A percentile compares a stretch with the other conserved stretches of the same genome.
phyloP scores from a whole-genome alignment of 2,329 filamentous ascomycete genomes.

The Rhynchosporium agropyri region DNA sequence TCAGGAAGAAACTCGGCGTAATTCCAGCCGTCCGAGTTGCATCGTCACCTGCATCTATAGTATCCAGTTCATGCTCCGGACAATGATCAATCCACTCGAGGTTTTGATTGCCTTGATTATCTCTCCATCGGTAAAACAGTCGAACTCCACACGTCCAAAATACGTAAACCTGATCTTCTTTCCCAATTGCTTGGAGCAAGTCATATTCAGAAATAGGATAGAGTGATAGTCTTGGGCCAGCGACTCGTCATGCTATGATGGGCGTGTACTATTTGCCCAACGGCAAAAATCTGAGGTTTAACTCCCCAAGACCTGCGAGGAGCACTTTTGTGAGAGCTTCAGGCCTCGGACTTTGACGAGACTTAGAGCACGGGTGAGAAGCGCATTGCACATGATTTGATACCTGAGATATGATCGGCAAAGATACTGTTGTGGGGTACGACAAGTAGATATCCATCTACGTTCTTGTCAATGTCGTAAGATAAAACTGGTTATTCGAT shows the following conservation, averaged over 20 bases:
- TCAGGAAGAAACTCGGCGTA: conserved; percentile 42
- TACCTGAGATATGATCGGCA: conserved; percentile 49
- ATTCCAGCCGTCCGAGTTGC: conserved; percentile 40
- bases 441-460: conserved; percentile 37
- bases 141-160: conserved; percentile 50
- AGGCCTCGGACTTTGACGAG: conserved; percentile 31
- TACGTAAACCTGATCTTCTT: conserved; percentile 45
- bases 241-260: conserved; percentile 37
- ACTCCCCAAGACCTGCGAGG: conserved; percentile 24
- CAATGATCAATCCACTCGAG: conserved; percentile 33
- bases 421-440: conserved; percentile 45
- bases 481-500: no score
- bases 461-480: neutral
- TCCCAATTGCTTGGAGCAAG: conserved; percentile 46
- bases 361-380: conserved; percentile 38
- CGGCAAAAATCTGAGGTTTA: conserved; percentile 29
- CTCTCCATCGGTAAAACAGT: conserved; percentile 46
- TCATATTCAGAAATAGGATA: conserved; percentile 42
- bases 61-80: conserved; percentile 33
- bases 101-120: conserved; percentile 43
- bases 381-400: conserved; percentile 46
- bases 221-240: conserved; percentile 27
- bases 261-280: conserved; percentile 45
- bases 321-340: conserved; percentile 38
- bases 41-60: conserved; percentile 39